phyloP scores from a whole-genome alignment of 139 green algal genomes.

The Diplosphaera chodatii region DNA sequence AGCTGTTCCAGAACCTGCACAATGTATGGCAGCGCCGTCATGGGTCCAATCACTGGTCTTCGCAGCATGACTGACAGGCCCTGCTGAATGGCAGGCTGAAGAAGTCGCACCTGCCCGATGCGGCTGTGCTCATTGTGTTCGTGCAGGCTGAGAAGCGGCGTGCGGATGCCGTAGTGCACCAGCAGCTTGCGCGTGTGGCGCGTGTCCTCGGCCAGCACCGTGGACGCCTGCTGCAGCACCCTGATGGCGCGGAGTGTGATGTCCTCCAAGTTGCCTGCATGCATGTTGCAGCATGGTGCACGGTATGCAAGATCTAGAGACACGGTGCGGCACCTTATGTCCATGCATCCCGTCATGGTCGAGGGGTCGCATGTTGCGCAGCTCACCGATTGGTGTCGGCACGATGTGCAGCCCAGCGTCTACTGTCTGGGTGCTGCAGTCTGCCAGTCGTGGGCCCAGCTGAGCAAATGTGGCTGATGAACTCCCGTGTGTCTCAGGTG shows the following conservation, averaged over 20 bases:
- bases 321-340: no score
- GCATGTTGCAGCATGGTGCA: no score
- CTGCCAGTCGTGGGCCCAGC: background rate
- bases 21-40: no score
- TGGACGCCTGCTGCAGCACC: constrained; percentile 45
- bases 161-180: constrained; percentile 44
- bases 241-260: constrained; percentile 72
- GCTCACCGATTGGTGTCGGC: constrained; percentile 75
- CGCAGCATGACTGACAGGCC: no score
- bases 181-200: constrained; percentile 72
- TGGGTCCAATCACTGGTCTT: no score
- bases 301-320: no score
- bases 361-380: no score
- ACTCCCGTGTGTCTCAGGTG: no score
- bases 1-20: constrained; percentile 55
- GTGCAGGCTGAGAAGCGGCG: constrained; percentile 50
- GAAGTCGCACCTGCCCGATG: constrained; percentile 16
- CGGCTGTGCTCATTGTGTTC: constrained; percentile 77
- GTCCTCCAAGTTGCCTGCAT: constrained; percentile 71
- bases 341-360: no score
- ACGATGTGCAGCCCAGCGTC: constrained; percentile 55
- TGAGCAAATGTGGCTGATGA: background rate
- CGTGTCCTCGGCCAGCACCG: constrained; percentile 87
- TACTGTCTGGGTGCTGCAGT: constrained; percentile 8
- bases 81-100: no score